Evolutionary conservation across 2,329 filamentous ascomycete genomes (phyloP).

Genomic region (Venturia effusa): DNA sequence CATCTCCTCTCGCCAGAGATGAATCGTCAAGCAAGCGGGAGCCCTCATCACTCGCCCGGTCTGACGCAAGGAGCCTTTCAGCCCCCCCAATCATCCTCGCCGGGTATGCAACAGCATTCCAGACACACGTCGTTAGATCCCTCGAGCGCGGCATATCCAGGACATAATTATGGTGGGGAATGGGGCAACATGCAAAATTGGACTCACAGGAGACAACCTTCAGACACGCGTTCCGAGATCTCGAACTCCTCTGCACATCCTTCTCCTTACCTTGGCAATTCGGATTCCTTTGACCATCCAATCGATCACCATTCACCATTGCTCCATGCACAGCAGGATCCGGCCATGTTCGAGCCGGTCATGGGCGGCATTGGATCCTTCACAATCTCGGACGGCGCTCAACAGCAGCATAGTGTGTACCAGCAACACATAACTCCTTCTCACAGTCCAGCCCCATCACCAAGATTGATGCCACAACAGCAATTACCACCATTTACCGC

Average conservation of each 20-base stretch:
- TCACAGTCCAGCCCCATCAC: conserved; percentile 61
- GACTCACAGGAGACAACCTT: conserved; percentile 69
- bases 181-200: conserved; percentile 55
- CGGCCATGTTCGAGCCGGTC: conserved; percentile 63
- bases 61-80: conserved; percentile 42
- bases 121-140: conserved; percentile 52
- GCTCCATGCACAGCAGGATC: conserved; percentile 60
- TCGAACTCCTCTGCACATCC: conserved; percentile 63
- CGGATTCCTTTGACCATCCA: conserved; percentile 61
- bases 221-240: conserved; percentile 79
- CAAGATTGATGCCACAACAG: conserved; percentile 55
- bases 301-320: conserved; percentile 68
- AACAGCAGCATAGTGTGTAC: conserved; percentile 16
- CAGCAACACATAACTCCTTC: conserved; percentile 43
- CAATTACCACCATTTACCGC: conserved; percentile 38
- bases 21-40: conserved; percentile 41
- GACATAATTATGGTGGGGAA: conserved; percentile 40
- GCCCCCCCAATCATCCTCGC: conserved; percentile 37
- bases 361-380: conserved; percentile 63
- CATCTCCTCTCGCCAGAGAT: conserved; percentile 45
- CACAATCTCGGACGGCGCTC: conserved; percentile 56
- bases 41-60: conserved; percentile 41
- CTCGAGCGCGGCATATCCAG: conserved; percentile 46
- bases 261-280: conserved; percentile 69
- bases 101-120: conserved; percentile 34